These are phyloP conservation scores for Colletotrichum horii DNA, from an alignment of 2,329 filamentous ascomycete species.

Conservation along the genomic window DNA sequence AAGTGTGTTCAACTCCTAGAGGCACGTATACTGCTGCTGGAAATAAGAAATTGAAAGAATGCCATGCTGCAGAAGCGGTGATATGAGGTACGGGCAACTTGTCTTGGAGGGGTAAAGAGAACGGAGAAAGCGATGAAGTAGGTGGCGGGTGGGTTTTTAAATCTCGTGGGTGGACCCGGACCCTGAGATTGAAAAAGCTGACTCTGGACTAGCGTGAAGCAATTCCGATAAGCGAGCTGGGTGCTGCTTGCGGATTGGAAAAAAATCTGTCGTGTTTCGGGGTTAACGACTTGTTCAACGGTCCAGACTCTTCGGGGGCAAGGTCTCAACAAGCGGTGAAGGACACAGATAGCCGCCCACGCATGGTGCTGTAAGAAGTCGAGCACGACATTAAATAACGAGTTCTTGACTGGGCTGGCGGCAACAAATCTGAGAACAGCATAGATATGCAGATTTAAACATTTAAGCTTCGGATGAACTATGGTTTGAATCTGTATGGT, in stretches of 20 bases:
- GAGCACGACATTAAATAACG: background rate
- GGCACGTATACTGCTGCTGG: background rate
- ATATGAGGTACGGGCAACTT: background rate
- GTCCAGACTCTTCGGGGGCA: background rate
- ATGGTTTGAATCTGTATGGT: background rate
- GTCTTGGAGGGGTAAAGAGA: background rate
- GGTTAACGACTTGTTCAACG: background rate
- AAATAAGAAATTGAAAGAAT: background rate
- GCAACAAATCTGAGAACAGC: background rate
- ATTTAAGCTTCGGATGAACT: background rate
- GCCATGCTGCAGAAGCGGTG: background rate
- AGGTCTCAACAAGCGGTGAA: background rate
- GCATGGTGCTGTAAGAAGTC: background rate
- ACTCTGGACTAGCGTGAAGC: slow-evolving; percentile 13
- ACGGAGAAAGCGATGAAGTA: background rate
- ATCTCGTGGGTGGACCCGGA: slow-evolving; percentile 1
- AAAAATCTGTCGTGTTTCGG: background rate
- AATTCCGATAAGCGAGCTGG: background rate
- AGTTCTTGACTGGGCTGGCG: background rate
- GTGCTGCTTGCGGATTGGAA: background rate
- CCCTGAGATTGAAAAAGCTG: background rate
- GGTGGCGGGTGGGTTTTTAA: background rate
- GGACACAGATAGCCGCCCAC: background rate
- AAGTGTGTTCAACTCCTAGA: background rate
- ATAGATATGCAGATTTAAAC: background rate